Evolutionary conservation across 2,329 filamentous ascomycete species (phyloP).

Genomic region (Fusarium sp.): DNA sequence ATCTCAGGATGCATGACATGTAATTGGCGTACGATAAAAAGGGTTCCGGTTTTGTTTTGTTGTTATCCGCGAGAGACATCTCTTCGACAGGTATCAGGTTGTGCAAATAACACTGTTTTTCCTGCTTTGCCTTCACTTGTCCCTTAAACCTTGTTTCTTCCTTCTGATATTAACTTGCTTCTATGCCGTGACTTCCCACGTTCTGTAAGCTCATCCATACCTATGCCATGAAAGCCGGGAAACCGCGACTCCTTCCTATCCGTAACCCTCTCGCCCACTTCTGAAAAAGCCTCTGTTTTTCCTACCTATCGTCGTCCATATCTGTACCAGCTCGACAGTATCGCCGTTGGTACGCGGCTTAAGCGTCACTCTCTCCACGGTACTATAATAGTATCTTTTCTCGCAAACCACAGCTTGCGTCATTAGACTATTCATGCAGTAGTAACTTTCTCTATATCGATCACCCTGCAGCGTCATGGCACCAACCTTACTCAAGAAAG

Average conservation of each 20-base stretch:
- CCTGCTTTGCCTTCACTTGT: neutral
- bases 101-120: conserved; percentile 38
- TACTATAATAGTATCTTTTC: conserved; percentile 5
- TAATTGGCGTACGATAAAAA: conserved; percentile 58
- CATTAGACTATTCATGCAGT: conserved; percentile 19
- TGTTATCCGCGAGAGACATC: conserved; percentile 17
- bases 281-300: no score
- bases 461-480: conserved; percentile 45
- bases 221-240: neutral
- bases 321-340: neutral
- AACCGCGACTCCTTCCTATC: neutral
- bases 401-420: conserved; percentile 4
- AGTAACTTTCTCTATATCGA: conserved; percentile 11
- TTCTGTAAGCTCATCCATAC: no score
- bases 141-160: neutral
- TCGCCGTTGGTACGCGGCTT: neutral
- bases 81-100: conserved; percentile 36
- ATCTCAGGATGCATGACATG: conserved; percentile 61
- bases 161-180: neutral
- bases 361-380: conserved; percentile 18
- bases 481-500: conserved; percentile 43
- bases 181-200: neutral
- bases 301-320: neutral
- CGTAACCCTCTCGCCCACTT: neutral
- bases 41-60: conserved; percentile 40